phyloP scores from a whole-genome alignment of 129 eudicot genomes.

The Centaurea solstitialis region DNA sequence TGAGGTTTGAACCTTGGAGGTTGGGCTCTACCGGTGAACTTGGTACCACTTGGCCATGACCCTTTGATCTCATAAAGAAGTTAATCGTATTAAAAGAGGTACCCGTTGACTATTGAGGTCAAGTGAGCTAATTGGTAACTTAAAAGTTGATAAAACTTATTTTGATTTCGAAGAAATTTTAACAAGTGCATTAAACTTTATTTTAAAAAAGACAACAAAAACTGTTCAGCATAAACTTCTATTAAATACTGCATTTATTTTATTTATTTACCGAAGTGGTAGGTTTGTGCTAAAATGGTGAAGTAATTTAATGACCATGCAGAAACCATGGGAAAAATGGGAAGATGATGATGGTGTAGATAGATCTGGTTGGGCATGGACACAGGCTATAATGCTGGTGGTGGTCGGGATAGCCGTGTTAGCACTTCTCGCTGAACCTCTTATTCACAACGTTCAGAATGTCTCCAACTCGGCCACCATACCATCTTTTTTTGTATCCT shows the following conservation, averaged over 20 bases:
- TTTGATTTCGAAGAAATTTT: not conserved
- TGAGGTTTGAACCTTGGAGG: not conserved
- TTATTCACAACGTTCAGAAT: conserved; percentile 63
- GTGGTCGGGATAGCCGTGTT: conserved; percentile 52
- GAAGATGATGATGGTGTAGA: conserved; percentile 36
- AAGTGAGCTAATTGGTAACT: not conserved
- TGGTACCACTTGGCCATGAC: not conserved
- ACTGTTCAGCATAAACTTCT: not conserved
- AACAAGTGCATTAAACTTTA: not conserved
- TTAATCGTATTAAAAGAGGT: not conserved
- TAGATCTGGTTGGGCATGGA: conserved; percentile 48
- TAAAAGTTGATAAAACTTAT: not conserved
- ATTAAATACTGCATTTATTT: not conserved
- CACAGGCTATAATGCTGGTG: conserved; percentile 52
- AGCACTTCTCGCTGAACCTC: conserved; percentile 74
- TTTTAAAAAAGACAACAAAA: not conserved
- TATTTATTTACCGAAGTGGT: not conserved
- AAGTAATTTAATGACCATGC: conserved; percentile 16
- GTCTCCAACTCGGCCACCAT: conserved; percentile 53
- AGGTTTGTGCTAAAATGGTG: not conserved
- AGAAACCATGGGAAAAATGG: conserved; percentile 50
- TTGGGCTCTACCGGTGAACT: not conserved
- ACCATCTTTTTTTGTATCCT: conserved; percentile 62
- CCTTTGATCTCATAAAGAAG: not conserved
- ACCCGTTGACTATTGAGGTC: not conserved